These are phyloP conservation scores for Chlorella sp. DNA, from an alignment of 139 green algal species.

Conservation along the genomic window DNA sequence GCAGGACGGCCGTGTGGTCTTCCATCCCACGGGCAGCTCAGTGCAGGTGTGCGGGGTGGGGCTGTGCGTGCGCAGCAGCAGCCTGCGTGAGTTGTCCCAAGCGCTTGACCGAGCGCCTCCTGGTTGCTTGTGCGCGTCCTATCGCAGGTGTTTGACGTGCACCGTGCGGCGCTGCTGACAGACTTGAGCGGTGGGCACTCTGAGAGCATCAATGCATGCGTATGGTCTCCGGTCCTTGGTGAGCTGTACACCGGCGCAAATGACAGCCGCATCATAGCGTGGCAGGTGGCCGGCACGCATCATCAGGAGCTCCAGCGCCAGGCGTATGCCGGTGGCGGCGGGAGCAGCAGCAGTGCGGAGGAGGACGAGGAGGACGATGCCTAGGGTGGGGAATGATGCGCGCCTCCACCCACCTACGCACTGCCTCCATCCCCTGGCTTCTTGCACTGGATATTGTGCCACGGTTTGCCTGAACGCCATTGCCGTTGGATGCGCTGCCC, in stretches of 20 bases:
- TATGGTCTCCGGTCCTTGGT: constrained; percentile 29
- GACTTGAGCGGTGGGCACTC: constrained; percentile 44
- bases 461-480: too few relatives aligned
- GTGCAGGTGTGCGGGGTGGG: constrained; percentile 38
- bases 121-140: background rate
- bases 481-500: too few relatives aligned
- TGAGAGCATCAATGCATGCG: constrained; percentile 45
- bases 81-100: background rate
- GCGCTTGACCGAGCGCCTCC: background rate
- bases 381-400: too few relatives aligned
- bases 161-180: constrained; percentile 31
- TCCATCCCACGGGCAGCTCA: constrained; percentile 61
- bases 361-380: too few relatives aligned
- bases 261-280: constrained; percentile 64
- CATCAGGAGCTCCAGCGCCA: too few relatives aligned
- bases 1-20: constrained; percentile 54
- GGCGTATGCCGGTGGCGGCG: too few relatives aligned
- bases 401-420: too few relatives aligned
- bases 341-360: too few relatives aligned
- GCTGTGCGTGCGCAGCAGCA: background rate
- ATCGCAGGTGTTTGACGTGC: constrained; percentile 53
- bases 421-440: too few relatives aligned
- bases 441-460: too few relatives aligned
- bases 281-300: constrained; percentile 29
- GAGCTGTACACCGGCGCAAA: constrained; percentile 70